Evolutionary conservation across 305 asterid genomes (phyloP), one percentile per base, ranked within the genome.

Genomic region (Fraxinus ornus): DNA sequence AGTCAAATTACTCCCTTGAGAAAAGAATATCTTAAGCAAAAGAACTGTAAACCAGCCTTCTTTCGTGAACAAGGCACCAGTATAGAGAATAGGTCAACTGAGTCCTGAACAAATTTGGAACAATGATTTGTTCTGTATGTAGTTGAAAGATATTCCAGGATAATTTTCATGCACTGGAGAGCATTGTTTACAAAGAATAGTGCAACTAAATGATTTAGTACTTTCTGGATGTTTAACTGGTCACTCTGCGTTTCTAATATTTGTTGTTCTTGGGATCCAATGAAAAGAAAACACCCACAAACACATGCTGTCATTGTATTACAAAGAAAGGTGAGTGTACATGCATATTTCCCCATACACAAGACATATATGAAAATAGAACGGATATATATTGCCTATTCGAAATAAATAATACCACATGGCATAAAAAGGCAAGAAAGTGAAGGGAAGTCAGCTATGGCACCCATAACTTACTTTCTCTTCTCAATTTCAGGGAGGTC

Each of bases 401-500:
- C 1, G 49, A 26, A 33, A 57, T 24, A 82, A 62, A 30, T 15
- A 55, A 39, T 78, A 74, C 24, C 9, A 47, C 80, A 30, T 15
- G 8, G 77, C 52, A 77, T 71, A 37, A 76, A 80, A 80, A 10
- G n/a, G 26, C 4, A 3, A 84, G 47, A 76, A 62, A 70, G 64
- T 30, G 57, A 70, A 28, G 41, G 8, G 55, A 60, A 12, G 26
- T 79, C 26, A 41, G 24, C 2, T 41, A 6, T 17, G 41, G 9
- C 70, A 79, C 36, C 19, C 4, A 44, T 36, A 47, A 78, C 95
- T 87, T 84, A 92, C 98, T 95, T 93, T 90, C 92, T 93, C 90
- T 95, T 95, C 89, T 95, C 98, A 90, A 95, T 90, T 79, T 88
- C 94, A 7, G 98, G 97, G 83, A 95, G 98, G 91, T 93, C 98